Conservation (phyloP, 306 rosid species). For the Sophora flavescens region DNA sequence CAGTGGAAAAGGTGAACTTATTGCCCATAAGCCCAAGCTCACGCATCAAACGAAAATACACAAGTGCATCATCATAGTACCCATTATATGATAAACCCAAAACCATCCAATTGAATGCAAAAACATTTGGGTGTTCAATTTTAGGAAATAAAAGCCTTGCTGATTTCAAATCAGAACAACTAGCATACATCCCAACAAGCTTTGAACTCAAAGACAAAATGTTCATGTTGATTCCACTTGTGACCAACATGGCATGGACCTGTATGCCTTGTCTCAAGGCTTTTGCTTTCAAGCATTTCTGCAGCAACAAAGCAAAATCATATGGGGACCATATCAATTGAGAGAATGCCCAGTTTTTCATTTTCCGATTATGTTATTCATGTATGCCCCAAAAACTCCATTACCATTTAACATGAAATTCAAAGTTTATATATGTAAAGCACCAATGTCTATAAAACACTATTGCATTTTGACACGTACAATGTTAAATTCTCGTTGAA, state of each 20-base stretch:
- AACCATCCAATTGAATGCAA: constrained; percentile 74
- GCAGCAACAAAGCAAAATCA: constrained; percentile 55
- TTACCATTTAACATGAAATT: neutral
- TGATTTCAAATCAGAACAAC: constrained; percentile 60
- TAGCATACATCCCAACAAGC: constrained; percentile 73
- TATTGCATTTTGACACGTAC: too few relatives aligned
- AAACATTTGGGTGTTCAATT: constrained; percentile 62
- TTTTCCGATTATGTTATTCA: constrained; percentile 13
- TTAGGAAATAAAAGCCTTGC: constrained; percentile 48
- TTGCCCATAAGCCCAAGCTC: constrained; percentile 54
- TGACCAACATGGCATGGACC: constrained; percentile 62
- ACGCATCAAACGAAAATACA: constrained; percentile 55
- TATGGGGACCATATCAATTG: constrained; percentile 44
- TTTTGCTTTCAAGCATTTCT: constrained; percentile 70
- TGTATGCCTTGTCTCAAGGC: constrained; percentile 68
- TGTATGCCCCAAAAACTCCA: neutral
- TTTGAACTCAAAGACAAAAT: constrained; percentile 61
- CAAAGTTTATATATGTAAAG: too few relatives aligned
- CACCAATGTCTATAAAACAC: too few relatives aligned
- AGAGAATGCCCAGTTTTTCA: constrained; percentile 43
- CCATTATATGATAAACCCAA: constrained; percentile 63
- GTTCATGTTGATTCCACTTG: constrained; percentile 54
- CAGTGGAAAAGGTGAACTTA: constrained; percentile 57
- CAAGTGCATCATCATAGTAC: constrained; percentile 55
- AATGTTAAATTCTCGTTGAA: too few relatives aligned